Evolutionary conservation across 2,329 filamentous ascomycete species (phyloP), one percentile per base, ranked within the genome.

Genomic region (Nigrospora sphaerica): DNA sequence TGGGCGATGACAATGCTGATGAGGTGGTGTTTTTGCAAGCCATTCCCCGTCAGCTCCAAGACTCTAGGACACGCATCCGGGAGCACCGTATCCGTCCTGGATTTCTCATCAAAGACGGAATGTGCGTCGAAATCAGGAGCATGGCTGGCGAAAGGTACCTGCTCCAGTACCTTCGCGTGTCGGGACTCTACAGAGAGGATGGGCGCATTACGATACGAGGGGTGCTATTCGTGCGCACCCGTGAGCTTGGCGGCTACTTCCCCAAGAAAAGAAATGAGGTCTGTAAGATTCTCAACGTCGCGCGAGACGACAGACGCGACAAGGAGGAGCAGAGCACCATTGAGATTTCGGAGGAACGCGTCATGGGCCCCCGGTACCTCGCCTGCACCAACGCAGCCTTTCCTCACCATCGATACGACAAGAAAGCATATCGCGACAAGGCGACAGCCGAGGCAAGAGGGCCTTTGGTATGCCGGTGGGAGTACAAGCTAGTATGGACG

Each of bases 401-500:
- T 23, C 33, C 42, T 6, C 9, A 9, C 16, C 12, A 17, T 6
- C 33, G 23, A 23, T 37, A 31, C 18, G 12, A 12, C 5, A 12
- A 23, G 33, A 9, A 23, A 16, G 37, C 12, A 5, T 19, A 17
- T 13, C n/a, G 3, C 12, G 12, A 19, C 12, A n/a, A 17, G 32
- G n/a, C 14, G 10, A 6, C n/a, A n/a, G 19, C n/a, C 11, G 61
- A 66, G 42, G 51, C 54, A 14, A 56, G 59, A 11, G 64, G 57
- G 2, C 52, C 58, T 12, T 49, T 69, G 18, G 52, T 65, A 41
- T 69, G 66, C 40, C 60, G 66, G 18, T 68, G 65, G 64, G 28
- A 37, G 14, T 13, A 23, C 33, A 12, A 18, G 10, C 42, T 32
- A 4, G 16, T 37, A 4, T 44, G 42, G 42, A n/a, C 19, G 5